These are phyloP conservation scores for Pichia manshurica DNA, from an alignment of 805 yeast genomes.

Conservation along the genomic window DNA sequence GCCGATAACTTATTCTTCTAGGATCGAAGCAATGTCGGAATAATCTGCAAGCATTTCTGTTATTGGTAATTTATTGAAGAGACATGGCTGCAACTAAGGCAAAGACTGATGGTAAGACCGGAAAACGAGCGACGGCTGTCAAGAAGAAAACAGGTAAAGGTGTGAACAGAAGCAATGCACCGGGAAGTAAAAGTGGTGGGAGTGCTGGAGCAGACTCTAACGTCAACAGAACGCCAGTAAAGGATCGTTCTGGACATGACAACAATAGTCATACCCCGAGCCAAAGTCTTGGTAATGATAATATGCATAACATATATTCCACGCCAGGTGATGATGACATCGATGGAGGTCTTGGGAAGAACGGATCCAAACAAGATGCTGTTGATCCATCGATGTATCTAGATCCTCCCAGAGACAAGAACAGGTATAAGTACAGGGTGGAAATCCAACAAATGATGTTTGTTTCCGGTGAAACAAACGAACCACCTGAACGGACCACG, in stretches of 20 bases:
- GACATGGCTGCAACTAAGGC: neutral
- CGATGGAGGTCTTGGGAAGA: neutral
- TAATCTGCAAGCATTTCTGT: no score
- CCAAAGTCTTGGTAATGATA: neutral
- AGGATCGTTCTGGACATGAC: neutral
- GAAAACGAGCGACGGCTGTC: neutral
- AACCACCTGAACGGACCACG: constrained; percentile 88
- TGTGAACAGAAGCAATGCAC: neutral
- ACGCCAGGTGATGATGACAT: neutral
- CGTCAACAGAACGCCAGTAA: neutral
- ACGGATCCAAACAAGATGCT: neutral
- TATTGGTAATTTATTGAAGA: no score
- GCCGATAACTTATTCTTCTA: no score
- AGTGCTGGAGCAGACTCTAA: neutral
- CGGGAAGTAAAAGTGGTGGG: neutral
- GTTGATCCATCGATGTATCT: neutral
- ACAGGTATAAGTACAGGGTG: constrained; percentile 70
- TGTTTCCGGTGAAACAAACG: constrained; percentile 91
- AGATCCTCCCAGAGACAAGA: constrained; percentile 18
- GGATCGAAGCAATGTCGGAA: no score
- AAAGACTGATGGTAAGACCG: neutral
- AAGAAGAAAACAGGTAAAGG: neutral
- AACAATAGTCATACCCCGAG: neutral
- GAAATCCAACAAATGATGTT: constrained; percentile 99
- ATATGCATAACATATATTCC: neutral